phyloP scores from a whole-genome alignment of 495 filamentous ascomycete species.

The Penicillium soppii region DNA sequence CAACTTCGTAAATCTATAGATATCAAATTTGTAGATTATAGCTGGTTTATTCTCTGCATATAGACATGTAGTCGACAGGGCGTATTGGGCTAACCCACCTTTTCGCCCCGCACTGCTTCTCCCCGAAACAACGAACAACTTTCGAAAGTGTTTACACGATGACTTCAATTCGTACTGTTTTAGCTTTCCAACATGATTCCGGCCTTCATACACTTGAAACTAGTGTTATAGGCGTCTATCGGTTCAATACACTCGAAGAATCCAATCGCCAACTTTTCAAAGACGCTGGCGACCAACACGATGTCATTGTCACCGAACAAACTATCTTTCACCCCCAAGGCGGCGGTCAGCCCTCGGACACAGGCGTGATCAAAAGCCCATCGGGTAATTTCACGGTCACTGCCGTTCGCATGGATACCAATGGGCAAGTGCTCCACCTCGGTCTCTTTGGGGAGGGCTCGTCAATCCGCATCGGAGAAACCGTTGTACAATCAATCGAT shows the following conservation, averaged over 20 bases:
- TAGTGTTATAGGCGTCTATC: slow-evolving; percentile 40
- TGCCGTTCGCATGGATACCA: slow-evolving; percentile 39
- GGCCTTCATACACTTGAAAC: slow-evolving; percentile 45
- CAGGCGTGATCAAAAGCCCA: slow-evolving; percentile 46
- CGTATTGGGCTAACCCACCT: no score
- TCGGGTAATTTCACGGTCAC: slow-evolving; percentile 42
- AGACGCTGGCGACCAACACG: slow-evolving; percentile 38
- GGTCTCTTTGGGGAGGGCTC: slow-evolving; percentile 43
- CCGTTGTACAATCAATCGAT: slow-evolving; percentile 52
- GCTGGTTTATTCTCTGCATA: no score
- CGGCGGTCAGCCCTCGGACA: slow-evolving; percentile 64
- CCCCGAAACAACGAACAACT: no score
- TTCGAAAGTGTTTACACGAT: not conserved
- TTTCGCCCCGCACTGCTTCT: no score
- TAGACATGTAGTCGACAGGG: no score
- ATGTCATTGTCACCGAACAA: slow-evolving; percentile 52
- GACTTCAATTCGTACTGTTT: slow-evolving; percentile 36
- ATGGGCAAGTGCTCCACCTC: slow-evolving; percentile 57
- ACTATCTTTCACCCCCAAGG: slow-evolving; percentile 71
- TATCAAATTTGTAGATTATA: no score
- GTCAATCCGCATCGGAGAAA: slow-evolving; percentile 24
- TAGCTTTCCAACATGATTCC: slow-evolving; percentile 55
- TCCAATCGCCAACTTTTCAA: slow-evolving; percentile 52
- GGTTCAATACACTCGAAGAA: slow-evolving; percentile 46
- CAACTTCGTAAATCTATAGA: no score